Evolutionary conservation across 2,329 filamentous ascomycete species (phyloP).

Genomic region (Lachnellula arida): DNA sequence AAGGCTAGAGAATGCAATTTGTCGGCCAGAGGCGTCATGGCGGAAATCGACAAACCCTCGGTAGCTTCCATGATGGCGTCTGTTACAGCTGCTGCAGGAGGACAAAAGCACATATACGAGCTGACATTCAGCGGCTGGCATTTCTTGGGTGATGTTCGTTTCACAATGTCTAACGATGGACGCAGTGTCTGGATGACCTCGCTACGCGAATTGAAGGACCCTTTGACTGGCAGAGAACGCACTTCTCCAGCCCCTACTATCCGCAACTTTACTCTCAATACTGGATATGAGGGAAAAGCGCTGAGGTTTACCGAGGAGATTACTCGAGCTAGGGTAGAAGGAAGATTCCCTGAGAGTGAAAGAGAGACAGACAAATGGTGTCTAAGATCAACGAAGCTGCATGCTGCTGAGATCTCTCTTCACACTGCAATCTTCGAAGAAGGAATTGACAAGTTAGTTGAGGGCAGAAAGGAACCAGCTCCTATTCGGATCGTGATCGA

Average conservation of each 20-base stretch:
- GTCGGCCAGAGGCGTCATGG: conserved; percentile 71
- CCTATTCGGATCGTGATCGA: conserved; percentile 70
- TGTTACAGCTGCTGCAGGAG: conserved; percentile 59
- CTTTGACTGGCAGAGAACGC: conserved; percentile 44
- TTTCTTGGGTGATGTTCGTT: conserved; percentile 62
- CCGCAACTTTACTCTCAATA: conserved; percentile 67
- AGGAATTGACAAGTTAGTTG: conserved; percentile 54
- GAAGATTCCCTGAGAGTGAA: conserved; percentile 76
- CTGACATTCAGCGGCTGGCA: conserved; percentile 73
- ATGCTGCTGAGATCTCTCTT: conserved; percentile 54
- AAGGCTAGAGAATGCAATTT: conserved; percentile 60
- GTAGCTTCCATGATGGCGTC: conserved; percentile 57
- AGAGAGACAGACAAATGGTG: conserved; percentile 79
- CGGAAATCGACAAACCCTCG: conserved; percentile 79
- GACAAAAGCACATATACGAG: conserved; percentile 57
- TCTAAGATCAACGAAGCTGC: conserved; percentile 62
- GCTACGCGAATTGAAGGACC: conserved; percentile 54
- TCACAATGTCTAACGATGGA: conserved; percentile 65
- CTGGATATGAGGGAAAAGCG: conserved; percentile 73
- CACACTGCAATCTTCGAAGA: conserved; percentile 71
- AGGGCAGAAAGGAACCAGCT: conserved; percentile 63
- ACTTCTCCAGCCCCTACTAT: conserved; percentile 51
- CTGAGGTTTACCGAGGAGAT: conserved; percentile 78
- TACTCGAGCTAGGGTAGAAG: conserved; percentile 79
- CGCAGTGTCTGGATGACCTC: conserved; percentile 65